Percentiles rank a stretch among this genome's conserved stretches.
Evolutionary conservation across 495 filamentous ascomycete genomes (phyloP).

Genomic region (Xylaria palmicola): DNA sequence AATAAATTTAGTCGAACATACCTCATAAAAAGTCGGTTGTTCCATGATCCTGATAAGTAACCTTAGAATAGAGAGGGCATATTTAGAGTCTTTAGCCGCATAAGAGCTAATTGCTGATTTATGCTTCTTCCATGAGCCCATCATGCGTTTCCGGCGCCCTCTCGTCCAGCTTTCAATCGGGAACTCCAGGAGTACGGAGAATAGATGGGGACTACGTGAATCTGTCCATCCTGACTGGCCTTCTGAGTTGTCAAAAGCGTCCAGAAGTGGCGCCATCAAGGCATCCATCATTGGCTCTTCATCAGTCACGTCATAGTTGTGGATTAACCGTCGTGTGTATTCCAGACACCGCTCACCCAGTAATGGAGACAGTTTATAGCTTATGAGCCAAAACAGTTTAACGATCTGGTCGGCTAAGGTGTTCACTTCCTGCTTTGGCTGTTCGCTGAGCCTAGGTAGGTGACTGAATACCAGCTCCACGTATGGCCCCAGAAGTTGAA

Average conservation of each 20-base stretch:
- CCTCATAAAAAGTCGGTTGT: constrained; percentile 49
- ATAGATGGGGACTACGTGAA: constrained; percentile 16
- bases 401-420: constrained; percentile 22
- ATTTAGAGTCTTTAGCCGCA: constrained; percentile 21
- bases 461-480: constrained; percentile 26
- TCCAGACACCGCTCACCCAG: constrained; percentile 3
- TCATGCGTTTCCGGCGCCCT: constrained; percentile 37
- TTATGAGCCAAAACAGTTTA: constrained; percentile 22
- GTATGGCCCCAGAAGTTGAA: constrained; percentile 17
- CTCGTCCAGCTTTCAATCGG: constrained; percentile 30
- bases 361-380: constrained; percentile 2
- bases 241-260: constrained; percentile 22
- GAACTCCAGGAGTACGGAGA: constrained; percentile 19
- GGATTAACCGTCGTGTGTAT: constrained; percentile 19
- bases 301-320: constrained; percentile 27
- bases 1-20: constrained; percentile 18
- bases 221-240: constrained; percentile 25
- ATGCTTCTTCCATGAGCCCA: constrained; percentile 34
- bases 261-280: constrained; percentile 23
- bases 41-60: constrained; percentile 49
- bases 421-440: constrained; percentile 19
- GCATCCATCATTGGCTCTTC: constrained; percentile 29
- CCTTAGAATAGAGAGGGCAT: constrained; percentile 33
- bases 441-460: constrained; percentile 24
- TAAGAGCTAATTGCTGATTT: constrained; percentile 17